Evolutionary conservation across 1,139 yeast species (phyloP), one percentile per base, ranked within the genome.

Genomic region (Debaryomyces coudertii): DNA sequence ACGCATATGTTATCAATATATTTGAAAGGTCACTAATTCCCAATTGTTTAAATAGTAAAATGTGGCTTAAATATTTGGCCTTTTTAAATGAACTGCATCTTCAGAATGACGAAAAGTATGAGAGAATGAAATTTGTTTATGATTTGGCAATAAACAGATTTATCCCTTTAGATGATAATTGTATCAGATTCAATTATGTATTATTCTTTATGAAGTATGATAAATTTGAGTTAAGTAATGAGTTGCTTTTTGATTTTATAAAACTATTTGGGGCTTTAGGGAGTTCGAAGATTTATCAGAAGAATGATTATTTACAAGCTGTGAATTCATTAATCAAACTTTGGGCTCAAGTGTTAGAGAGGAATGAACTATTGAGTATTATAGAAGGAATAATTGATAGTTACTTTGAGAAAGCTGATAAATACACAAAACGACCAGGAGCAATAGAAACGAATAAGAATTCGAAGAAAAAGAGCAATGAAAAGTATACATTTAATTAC

Each of bases 21-120:
- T 85, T 81, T 60, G 87, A 85, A 60, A 68, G 92, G 50, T 72
- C 83, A 11, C 62, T 86, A 14, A 65, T 85, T 1, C 87, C 90
- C 0, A 73, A 82, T 45, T 81, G 85, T 46, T 64, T 65, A 24
- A 66, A 71, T 36, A 72, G 75, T 31, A 62, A 62, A 7, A 54
- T 83, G n/a, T 87, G 93, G 93, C 55, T 76, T 9, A 76, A 70
- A 52, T 86, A 83, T 57, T 43, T 79, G n/a, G 60, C 68, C 1
- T 85, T 78, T 65, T 53, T 68, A 8, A 53, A 60, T 40, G 43
- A 44, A n/a, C 48, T 47, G 47, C 43, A 43, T 5, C 20, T 45
- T 3, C 46, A 47, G 11, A 50, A 54, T 0, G 55, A 54, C 6
- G 60, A 56, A 11, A 59, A 63, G 36, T 60, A 56, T 15, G 58